Evolutionary conservation across 2,329 filamentous ascomycete species (phyloP).

Genomic region (Chaetomiaceae sp.): DNA sequence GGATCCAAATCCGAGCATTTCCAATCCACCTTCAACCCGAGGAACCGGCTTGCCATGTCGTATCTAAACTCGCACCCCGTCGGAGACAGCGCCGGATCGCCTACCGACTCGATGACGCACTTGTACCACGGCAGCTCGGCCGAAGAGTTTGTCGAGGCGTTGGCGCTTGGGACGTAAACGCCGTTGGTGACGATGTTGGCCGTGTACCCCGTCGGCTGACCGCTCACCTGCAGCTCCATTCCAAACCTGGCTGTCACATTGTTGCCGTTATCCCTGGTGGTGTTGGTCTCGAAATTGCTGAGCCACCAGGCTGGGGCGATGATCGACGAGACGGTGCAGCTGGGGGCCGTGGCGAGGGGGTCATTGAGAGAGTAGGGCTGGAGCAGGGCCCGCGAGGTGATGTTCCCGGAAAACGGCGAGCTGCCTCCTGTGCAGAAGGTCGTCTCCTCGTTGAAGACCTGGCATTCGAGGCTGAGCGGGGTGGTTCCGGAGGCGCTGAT

Average conservation of each 20-base stretch:
- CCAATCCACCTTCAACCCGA: slow-evolving; percentile 24
- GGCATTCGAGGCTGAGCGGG: slow-evolving; percentile 21
- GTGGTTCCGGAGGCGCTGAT: slow-evolving; percentile 19
- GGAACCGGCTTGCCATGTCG: slow-evolving; percentile 10
- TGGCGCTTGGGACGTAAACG: slow-evolving; percentile 3
- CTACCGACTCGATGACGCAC: slow-evolving; percentile 18
- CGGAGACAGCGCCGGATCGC: slow-evolving; percentile 19
- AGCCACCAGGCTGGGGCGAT: slow-evolving; percentile 24
- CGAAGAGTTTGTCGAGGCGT: not conserved
- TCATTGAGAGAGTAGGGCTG: slow-evolving; percentile 26
- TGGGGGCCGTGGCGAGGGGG: slow-evolving; percentile 20
- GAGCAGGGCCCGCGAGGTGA: slow-evolving; percentile 11
- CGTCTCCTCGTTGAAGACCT: slow-evolving; percentile 2
- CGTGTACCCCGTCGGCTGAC: not conserved
- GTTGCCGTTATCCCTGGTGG: not conserved
- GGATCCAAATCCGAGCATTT: slow-evolving; percentile 25
- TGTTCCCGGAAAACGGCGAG: slow-evolving; percentile 9
- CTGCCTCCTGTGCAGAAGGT: slow-evolving; percentile 22
- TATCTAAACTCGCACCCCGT: slow-evolving; percentile 22
- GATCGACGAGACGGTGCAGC: slow-evolving; percentile 27
- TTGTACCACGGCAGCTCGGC: slow-evolving; percentile 18
- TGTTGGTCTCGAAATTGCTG: slow-evolving; percentile 20
- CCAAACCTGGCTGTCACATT: slow-evolving; percentile 18
- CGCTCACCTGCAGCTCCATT: slow-evolving; percentile 18
- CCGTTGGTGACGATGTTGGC: slow-evolving; percentile 15